phyloP scores from a whole-genome alignment of 2,329 filamentous ascomycete species.

The Fusarium papillatum region DNA sequence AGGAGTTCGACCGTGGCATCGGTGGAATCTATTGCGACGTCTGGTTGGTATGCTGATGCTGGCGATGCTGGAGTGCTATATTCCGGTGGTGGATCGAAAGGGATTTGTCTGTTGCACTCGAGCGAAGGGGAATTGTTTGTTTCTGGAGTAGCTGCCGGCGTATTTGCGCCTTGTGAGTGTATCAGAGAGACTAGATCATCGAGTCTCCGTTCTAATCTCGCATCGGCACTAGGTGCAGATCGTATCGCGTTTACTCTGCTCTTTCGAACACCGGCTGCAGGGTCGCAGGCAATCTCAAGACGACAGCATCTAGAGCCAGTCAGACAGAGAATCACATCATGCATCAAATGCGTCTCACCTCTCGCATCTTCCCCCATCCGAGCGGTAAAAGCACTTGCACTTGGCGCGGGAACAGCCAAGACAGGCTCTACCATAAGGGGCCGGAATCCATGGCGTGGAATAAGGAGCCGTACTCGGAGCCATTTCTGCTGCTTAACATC shows the following conservation, averaged over 20 bases:
- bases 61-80: neutral
- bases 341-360: slow-evolving; percentile 40
- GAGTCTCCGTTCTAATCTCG: slow-evolving; percentile 39
- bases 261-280: slow-evolving; percentile 50
- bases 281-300: slow-evolving; percentile 55
- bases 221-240: neutral
- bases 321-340: neutral
- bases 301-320: slow-evolving; percentile 50
- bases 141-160: neutral
- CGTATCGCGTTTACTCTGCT: slow-evolving; percentile 24
- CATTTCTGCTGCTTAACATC: neutral
- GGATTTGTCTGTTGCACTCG: neutral
- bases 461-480: neutral
- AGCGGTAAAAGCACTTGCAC: slow-evolving; percentile 57
- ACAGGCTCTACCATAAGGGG: slow-evolving; percentile 58
- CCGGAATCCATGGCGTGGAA: slow-evolving; percentile 34
- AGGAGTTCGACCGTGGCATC: slow-evolving; percentile 15
- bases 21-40: slow-evolving; percentile 19
- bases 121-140: neutral
- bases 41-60: slow-evolving; percentile 3
- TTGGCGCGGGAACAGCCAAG: slow-evolving; percentile 58
- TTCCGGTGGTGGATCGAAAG: neutral
- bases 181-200: slow-evolving; percentile 48
- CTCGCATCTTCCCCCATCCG: slow-evolving; percentile 47
- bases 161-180: slow-evolving; percentile 8